Evolutionary conservation across 2,329 filamentous ascomycete genomes (phyloP), one percentile per base, ranked within the genome.

Genomic region (Helotiales sp.): DNA sequence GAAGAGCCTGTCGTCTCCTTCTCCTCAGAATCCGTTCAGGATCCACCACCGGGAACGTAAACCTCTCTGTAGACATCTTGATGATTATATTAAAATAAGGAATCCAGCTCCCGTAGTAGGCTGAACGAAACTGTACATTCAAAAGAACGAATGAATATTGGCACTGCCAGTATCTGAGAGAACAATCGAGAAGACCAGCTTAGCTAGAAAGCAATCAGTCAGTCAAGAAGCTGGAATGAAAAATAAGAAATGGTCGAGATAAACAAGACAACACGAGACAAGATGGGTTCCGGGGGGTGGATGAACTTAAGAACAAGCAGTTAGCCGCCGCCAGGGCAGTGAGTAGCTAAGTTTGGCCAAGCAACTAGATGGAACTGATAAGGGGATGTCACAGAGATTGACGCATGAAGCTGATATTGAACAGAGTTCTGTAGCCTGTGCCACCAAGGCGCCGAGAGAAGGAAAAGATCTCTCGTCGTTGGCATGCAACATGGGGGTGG

Each of bases 111-210:
- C 28, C 52, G 43, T 20, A 13, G 20, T 15, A 37, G 26, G 30
- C n/a, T 49, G 43, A 50, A 52, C 5, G 11, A 50, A 50, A 52
- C 6, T 17, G 7, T 3, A 40, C 32, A 49, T 17, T 26, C 20
- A 10, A 61, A 61, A 61, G 59, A 61, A 61, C 59, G 28, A 45
- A 61, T 61, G 59, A 50, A 61, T 37, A 50, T 52, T 52, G 43
- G 43, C 43, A 20, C 59, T 37, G 59, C 43, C 59, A 61, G 32
- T 17, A 15, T 11, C n/a, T 28, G 11, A 37, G 30, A 22, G 40
- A 34, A 34, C 26, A 50, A 52, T 34, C 24, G 22, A 52, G 30
- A 61, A 37, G 43, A 32, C 59, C 59, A 61, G 59, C 59, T 61
- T 52, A 24, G 57, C 26, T 60, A 60, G 57, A 43, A 40, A 59